Base-by-base conservation (phyloP, 1,284 basidiomycete genomes). In the Trichosporon coremiiforme region DNA sequence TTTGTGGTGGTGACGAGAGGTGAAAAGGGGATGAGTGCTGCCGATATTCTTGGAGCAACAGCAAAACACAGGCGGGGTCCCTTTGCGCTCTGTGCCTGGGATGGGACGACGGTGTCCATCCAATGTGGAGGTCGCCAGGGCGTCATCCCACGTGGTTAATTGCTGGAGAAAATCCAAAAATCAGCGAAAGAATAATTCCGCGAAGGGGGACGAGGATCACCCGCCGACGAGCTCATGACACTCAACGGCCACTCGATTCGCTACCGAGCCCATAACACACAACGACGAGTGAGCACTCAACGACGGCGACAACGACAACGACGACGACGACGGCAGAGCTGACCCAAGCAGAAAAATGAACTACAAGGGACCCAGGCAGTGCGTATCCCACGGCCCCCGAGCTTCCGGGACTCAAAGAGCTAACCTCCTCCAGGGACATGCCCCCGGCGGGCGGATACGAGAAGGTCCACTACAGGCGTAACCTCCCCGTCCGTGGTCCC, bases 391-490 rank as follows among this genome's bases (percentile, higher is more conserved):
- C 10, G 4, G 15, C 45, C 15, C 2, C 45, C 45, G 17, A 47
- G 15, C 45, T 33, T 4, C 8, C 33, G 33, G 8, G 8, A 8
- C 33, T 8, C 33, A 8, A 33, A n/a, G 2, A 62, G 36, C 71
- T 70, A 35, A 72, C 65, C n/a, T 25, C 25, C n/a, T 31, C 41
- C 80, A 98, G 96, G 85, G 96, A 99, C 82, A 92, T 99, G 89
- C 95, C 95, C 77, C 95, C 96, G 62, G 79, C 89, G 64, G 95
- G 94, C 74, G 96, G 96, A 5, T 99, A 97, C 85, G 93, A 93
- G 81, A 85, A 91, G 62, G 86, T 99, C 86, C 91, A 91, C 84
- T 99, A 98, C 89, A 96, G 95, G 85, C 91, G 96, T 74, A 96
- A 96, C 85, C 88, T 99, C 71, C 95, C 97, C 65, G 87, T 93